Conservation (phyloP, 2,329 filamentous ascomycete species). For the Hysterium pulicare region DNA sequence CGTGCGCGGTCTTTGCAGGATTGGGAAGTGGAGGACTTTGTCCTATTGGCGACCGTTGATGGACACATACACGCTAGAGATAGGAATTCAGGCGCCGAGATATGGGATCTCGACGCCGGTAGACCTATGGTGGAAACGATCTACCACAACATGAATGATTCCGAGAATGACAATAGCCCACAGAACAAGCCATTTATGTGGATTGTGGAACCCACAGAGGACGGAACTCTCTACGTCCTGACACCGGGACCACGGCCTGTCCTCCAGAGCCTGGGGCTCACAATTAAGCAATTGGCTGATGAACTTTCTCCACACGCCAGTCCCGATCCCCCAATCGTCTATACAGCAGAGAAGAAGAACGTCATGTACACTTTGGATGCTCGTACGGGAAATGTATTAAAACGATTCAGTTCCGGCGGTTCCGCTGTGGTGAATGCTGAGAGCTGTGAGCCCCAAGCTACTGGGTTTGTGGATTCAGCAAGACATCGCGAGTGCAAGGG, state of each 20-base stretch:
- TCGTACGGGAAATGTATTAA: slow-evolving; percentile 74
- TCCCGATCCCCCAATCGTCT: slow-evolving; percentile 71
- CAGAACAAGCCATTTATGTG: slow-evolving; percentile 83
- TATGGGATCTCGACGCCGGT: slow-evolving; percentile 82
- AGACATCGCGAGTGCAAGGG: slow-evolving; percentile 65
- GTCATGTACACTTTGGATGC: slow-evolving; percentile 88
- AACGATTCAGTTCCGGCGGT: slow-evolving; percentile 76
- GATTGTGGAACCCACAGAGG: slow-evolving; percentile 88
- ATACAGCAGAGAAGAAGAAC: slow-evolving; percentile 88
- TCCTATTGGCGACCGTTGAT: slow-evolving; percentile 99
- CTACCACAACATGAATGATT: slow-evolving; percentile 68
- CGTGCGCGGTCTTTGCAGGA: slow-evolving; percentile 94
- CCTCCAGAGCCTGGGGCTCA: slow-evolving; percentile 65
- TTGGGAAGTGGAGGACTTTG: slow-evolving; percentile 99
- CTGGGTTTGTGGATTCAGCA: slow-evolving; percentile 51
- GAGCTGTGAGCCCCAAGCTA: slow-evolving; percentile 65
- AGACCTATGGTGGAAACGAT: slow-evolving; percentile 87
- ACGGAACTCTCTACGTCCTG: slow-evolving; percentile 86
- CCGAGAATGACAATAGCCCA: slow-evolving; percentile 21
- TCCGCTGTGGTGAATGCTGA: slow-evolving; percentile 65
- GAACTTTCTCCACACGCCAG: slow-evolving; percentile 74
- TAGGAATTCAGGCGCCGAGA: slow-evolving; percentile 76
- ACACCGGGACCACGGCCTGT: slow-evolving; percentile 61
- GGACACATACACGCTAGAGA: slow-evolving; percentile 91
- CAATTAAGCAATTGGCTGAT: slow-evolving; percentile 85